These are phyloP conservation scores for Polytolypa hystricis DNA, from an alignment of 2,329 filamentous ascomycete genomes.

Conservation along the genomic window DNA sequence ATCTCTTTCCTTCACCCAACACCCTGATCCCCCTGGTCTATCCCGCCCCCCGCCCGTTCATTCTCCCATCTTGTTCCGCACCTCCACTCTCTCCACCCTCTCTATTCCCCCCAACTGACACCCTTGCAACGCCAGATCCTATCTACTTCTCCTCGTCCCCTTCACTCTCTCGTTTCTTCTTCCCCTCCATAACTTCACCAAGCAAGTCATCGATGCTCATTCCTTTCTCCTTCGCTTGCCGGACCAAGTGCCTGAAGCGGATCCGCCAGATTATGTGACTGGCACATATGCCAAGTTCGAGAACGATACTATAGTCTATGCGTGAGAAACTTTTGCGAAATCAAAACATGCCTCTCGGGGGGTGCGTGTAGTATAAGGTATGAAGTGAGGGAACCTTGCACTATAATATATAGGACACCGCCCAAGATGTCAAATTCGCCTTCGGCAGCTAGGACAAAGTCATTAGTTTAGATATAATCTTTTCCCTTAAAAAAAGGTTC, in stretches of 20 bases:
- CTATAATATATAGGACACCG: constrained; percentile 49
- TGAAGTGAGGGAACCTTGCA: constrained; percentile 38
- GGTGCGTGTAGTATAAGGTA: too few relatives aligned
- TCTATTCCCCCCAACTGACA: too few relatives aligned
- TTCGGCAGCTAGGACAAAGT: constrained; percentile 40
- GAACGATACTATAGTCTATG: constrained; percentile 34
- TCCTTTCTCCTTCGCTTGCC: constrained; percentile 40
- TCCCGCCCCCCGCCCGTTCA: too few relatives aligned
- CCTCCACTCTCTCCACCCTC: too few relatives aligned
- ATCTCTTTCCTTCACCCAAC: too few relatives aligned
- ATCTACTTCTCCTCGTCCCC: background rate
- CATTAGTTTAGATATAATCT: background rate
- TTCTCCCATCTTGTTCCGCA: too few relatives aligned
- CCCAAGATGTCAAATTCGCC: constrained; percentile 51
- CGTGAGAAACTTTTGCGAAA: background rate
- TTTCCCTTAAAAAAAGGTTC: background rate
- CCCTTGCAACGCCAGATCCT: too few relatives aligned
- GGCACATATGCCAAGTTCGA: constrained; percentile 50
- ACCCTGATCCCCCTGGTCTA: too few relatives aligned
- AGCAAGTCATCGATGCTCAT: constrained; percentile 47
- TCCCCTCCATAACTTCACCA: background rate
- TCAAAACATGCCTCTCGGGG: background rate
- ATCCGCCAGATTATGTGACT: constrained; percentile 50
- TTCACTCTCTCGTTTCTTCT: background rate
- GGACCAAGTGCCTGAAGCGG: constrained; percentile 43